Conservation (phyloP, 2,329 filamentous ascomycete species). For the Fusarium ambrosium region DNA sequence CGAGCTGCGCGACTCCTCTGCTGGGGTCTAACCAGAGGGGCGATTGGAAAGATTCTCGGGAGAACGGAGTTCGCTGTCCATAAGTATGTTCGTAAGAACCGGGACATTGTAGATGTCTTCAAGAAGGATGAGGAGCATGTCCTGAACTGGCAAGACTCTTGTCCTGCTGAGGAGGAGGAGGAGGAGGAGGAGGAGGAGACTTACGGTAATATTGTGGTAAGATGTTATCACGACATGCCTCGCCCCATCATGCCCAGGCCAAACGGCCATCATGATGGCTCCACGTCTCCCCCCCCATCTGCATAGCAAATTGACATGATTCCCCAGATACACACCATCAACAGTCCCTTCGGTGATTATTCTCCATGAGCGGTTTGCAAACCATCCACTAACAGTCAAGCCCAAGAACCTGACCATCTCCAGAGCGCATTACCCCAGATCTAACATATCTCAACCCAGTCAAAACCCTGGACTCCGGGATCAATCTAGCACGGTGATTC, state of each 20-base stretch:
- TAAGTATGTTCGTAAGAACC: background rate
- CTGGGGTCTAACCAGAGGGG: background rate
- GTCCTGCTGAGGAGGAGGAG: background rate
- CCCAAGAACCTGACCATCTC: background rate
- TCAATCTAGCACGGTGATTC: constrained; percentile 30
- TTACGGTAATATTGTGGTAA: background rate
- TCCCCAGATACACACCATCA: background rate
- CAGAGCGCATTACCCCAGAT: constrained; percentile 25
- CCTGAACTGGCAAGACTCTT: background rate
- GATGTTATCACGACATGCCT: background rate
- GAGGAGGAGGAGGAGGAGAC: background rate
- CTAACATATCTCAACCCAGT: constrained; percentile 2
- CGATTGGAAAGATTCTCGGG: background rate
- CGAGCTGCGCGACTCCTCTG: background rate
- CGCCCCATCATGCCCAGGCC: no score
- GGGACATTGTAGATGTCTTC: background rate
- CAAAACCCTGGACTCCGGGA: background rate
- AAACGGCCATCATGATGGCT: no score
- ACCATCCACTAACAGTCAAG: background rate
- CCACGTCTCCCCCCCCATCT: background rate
- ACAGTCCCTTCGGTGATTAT: background rate
- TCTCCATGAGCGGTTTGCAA: background rate
- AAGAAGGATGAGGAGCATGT: background rate
- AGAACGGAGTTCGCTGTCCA: background rate
- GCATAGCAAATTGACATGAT: background rate